A percentile compares a stretch with the other conserved stretches of the same genome.
Conservation (phyloP, 192 early-diverging fungal species). For the Umbelopsis sp. region DNA sequence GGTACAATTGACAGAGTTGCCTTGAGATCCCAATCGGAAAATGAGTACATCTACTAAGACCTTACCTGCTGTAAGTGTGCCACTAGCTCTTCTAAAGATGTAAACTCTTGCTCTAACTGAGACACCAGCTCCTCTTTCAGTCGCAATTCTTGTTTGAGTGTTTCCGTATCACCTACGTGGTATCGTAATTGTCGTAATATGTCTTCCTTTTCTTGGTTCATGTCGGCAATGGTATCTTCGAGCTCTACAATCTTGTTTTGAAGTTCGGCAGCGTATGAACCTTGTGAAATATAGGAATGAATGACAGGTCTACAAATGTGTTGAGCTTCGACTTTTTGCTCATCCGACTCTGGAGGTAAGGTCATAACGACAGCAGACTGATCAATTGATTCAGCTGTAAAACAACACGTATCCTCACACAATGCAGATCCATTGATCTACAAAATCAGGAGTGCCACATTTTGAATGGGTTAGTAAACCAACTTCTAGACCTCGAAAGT, state of each 20-base stretch:
- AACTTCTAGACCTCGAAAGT: not conserved
- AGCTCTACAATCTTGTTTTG: slow-evolving; percentile 31
- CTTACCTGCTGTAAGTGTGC: slow-evolving; percentile 35
- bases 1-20: too few species aligned
- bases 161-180: slow-evolving; percentile 37
- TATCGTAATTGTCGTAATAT: slow-evolving; percentile 27
- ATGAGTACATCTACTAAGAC: not conserved
- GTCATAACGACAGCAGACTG: slow-evolving; percentile 40
- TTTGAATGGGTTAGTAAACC: not conserved
- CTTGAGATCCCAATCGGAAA: not conserved
- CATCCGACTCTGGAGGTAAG: slow-evolving; percentile 34
- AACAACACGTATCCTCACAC: slow-evolving; percentile 41
- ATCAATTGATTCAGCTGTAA: slow-evolving; percentile 34
- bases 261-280: slow-evolving; percentile 36
- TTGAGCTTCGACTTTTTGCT: slow-evolving; percentile 35
- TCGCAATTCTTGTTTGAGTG: slow-evolving; percentile 38
- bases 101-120: slow-evolving; percentile 42
- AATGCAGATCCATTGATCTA: slow-evolving; percentile 35
- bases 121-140: slow-evolving; percentile 41
- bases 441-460: not conserved
- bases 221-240: slow-evolving; percentile 33
- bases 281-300: slow-evolving; percentile 36
- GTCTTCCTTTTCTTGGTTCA: slow-evolving; percentile 37
- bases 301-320: slow-evolving; percentile 45
- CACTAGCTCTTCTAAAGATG: slow-evolving; percentile 34